Evolutionary conservation across 116 monocot genomes (phyloP).

Genomic region (Dioscorea cayenensis): DNA sequence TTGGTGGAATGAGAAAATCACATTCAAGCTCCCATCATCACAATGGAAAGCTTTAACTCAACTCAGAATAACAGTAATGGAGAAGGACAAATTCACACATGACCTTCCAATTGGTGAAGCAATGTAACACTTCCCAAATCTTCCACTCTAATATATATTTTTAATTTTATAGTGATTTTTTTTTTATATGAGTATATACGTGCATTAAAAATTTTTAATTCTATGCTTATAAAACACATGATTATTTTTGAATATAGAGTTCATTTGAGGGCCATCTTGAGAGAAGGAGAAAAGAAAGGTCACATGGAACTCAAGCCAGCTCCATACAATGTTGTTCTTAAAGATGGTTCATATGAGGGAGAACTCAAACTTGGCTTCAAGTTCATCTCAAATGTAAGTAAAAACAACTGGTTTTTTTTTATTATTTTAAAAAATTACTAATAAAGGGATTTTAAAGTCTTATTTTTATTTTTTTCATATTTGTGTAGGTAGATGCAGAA

Average conservation of each 20-base stretch:
- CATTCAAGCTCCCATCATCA: slow-evolving; percentile 28
- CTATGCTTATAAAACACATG: too few relatives aligned
- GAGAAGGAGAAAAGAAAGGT: slow-evolving; percentile 33
- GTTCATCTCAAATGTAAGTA: slow-evolving; percentile 41
- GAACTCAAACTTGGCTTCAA: slow-evolving; percentile 67
- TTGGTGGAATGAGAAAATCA: slow-evolving; percentile 83
- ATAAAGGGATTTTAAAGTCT: too few relatives aligned
- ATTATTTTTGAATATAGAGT: slow-evolving; percentile 21
- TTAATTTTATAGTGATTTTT: background rate
- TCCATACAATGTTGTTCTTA: slow-evolving; percentile 59
- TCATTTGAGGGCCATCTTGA: slow-evolving; percentile 32
- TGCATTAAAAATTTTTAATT: too few relatives aligned
- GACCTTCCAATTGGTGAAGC: slow-evolving; percentile 47
- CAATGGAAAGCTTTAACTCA: slow-evolving; percentile 15
- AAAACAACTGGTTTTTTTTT: too few relatives aligned
- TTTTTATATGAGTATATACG: too few relatives aligned
- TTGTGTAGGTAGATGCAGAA: background rate
- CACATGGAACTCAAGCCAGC: slow-evolving; percentile 42
- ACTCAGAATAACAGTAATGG: slow-evolving; percentile 44
- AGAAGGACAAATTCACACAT: slow-evolving; percentile 35
- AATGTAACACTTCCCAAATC: slow-evolving; percentile 23
- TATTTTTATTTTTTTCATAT: background rate
- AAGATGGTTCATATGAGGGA: slow-evolving; percentile 52
- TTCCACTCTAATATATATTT: background rate
- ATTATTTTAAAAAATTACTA: too few relatives aligned